A percentile compares a stretch with the other conserved stretches of the same genome.
Conservation (phyloP, 1,284 basidiomycete genomes). For the Ceratorhiza oryzae-sativae region DNA sequence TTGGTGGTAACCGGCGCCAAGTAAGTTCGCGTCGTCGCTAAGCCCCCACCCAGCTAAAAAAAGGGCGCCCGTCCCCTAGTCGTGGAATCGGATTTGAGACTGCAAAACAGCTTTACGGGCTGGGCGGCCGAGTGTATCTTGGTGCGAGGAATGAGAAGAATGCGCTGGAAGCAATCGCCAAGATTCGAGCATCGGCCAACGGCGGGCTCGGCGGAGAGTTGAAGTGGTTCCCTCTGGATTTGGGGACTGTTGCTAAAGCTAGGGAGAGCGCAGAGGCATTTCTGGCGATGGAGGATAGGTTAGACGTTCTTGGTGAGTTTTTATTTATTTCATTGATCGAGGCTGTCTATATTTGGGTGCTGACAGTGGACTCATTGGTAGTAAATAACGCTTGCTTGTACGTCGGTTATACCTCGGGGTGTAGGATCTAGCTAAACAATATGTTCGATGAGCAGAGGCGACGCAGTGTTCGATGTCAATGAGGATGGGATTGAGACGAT, state of each 20-base stretch:
- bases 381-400: constrained; percentile 64
- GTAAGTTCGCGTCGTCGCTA: constrained; percentile 45
- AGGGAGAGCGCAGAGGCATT: constrained; percentile 59
- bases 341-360: no score
- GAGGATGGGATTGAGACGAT: constrained; percentile 52
- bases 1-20: constrained; percentile 55
- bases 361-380: constrained; percentile 43
- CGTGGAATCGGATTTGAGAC: constrained; percentile 56
- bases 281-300: constrained; percentile 55
- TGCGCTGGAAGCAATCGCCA: constrained; percentile 54
- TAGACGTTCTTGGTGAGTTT: constrained; percentile 63
- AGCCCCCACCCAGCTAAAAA: neutral
- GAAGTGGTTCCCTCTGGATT: constrained; percentile 57
- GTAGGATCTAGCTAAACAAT: neutral
- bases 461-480: constrained; percentile 44
- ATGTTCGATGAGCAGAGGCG: constrained; percentile 42
- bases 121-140: constrained; percentile 58
- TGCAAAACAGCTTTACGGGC: constrained; percentile 52
- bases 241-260: constrained; percentile 54
- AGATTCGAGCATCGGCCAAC: constrained; percentile 50
- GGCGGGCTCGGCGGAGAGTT: constrained; percentile 54
- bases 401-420: constrained; percentile 39
- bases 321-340: no score
- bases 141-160: constrained; percentile 54
- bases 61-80: constrained; percentile 45